These are phyloP conservation scores for Phallus indusiatus DNA, from an alignment of 768 basidiomycete genomes.

Conservation along the genomic window DNA sequence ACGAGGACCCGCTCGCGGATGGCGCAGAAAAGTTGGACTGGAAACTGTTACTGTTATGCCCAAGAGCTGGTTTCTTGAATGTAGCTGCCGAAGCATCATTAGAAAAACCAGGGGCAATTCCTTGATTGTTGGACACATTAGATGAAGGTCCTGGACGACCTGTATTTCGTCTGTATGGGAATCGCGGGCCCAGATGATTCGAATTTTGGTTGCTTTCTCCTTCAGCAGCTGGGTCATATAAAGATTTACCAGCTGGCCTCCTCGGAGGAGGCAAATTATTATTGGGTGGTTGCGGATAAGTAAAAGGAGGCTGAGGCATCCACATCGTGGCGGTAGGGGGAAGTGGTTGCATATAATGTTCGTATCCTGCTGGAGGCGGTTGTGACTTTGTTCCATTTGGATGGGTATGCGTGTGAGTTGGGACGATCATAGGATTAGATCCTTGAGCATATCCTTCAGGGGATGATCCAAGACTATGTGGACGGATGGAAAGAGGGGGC, in stretches of 20 bases:
- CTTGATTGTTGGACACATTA: neutral
- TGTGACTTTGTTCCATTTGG: constrained; percentile 18
- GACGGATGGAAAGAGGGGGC: constrained; percentile 23
- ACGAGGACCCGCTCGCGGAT: neutral
- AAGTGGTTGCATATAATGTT: constrained; percentile 14
- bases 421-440: neutral
- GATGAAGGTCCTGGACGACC: neutral
- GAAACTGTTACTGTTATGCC: neutral
- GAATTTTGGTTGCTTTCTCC: neutral
- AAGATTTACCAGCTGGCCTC: neutral
- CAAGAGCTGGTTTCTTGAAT: neutral
- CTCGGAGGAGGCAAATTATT: neutral
- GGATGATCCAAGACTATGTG: constrained; percentile 25
- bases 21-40: neutral
- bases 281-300: neutral
- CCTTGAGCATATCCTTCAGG: neutral
- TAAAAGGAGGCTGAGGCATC: constrained; percentile 15
- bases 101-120: neutral
- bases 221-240: neutral
- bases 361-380: constrained; percentile 12
- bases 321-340: constrained; percentile 25
- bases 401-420: constrained; percentile 20
- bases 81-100: neutral
- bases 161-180: neutral
- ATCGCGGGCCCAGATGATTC: neutral